Evolutionary conservation across 108 stramenopile species (phyloP).

Genomic region (Schizochytrium sp.): DNA sequence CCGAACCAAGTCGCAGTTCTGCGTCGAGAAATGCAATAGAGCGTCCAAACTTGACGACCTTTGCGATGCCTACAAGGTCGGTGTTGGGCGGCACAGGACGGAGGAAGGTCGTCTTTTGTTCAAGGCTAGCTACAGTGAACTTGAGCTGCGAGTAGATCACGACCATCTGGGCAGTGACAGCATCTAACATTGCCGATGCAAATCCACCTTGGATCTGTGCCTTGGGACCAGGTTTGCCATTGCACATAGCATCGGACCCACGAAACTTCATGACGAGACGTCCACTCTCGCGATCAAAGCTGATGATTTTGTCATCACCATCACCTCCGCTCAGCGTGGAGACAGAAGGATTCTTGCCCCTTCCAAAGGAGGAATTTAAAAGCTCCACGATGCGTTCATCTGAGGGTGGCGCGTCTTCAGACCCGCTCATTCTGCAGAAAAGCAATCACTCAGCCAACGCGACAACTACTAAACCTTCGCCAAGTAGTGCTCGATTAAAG

Average conservation of each 20-base stretch:
- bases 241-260: constrained; percentile 59
- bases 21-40: constrained; percentile 36
- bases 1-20: constrained; percentile 41
- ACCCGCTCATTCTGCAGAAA: neutral
- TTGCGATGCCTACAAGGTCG: constrained; percentile 14
- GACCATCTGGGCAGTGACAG: constrained; percentile 44
- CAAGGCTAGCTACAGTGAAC: constrained; percentile 41
- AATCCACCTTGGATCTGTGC: constrained; percentile 50
- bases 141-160: constrained; percentile 21
- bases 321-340: constrained; percentile 29
- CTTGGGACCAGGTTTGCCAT: constrained; percentile 36
- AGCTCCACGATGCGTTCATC: constrained; percentile 55
- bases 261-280: neutral
- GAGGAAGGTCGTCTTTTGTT: constrained; percentile 20
- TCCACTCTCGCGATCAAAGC: constrained; percentile 44
- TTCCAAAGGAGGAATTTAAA: constrained; percentile 34
- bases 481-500: neutral
- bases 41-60: constrained; percentile 52
- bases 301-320: constrained; percentile 50
- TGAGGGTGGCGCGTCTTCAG: constrained; percentile 8
- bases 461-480: neutral
- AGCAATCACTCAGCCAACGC: neutral
- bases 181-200: constrained; percentile 56
- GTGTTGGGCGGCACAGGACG: constrained; percentile 42
- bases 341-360: constrained; percentile 47